These are phyloP conservation scores for Ganoderma lingzhi DNA, from an alignment of 1,284 basidiomycete genomes.

Conservation along the genomic window DNA sequence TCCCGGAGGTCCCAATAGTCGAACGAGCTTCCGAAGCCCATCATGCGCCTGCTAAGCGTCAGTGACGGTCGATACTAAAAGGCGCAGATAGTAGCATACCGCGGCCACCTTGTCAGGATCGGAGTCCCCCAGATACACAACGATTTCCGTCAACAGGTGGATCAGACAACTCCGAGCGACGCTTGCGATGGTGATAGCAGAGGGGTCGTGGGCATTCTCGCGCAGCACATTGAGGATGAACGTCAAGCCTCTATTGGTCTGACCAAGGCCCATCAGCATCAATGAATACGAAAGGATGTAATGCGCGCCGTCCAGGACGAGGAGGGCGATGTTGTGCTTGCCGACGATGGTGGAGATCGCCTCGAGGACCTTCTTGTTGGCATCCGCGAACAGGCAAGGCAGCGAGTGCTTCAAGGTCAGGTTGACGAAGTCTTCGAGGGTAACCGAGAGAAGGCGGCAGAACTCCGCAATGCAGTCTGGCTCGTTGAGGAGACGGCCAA, in stretches of 20 bases:
- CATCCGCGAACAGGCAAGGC: constrained; percentile 73
- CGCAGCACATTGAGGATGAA: constrained; percentile 69
- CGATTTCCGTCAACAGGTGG: constrained; percentile 76
- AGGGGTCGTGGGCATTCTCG: constrained; percentile 43
- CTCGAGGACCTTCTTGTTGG: constrained; percentile 56
- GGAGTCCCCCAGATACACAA: constrained; percentile 78
- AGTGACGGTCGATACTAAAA: constrained; percentile 5
- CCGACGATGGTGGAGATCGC: constrained; percentile 49
- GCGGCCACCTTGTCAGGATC: constrained; percentile 51
- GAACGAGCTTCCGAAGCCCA: constrained; percentile 70
- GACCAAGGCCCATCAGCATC: constrained; percentile 59
- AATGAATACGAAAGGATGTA: constrained; percentile 81
- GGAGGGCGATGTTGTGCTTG: constrained; percentile 52
- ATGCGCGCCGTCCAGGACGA: constrained; percentile 70
- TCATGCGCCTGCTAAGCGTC: constrained; percentile 55
- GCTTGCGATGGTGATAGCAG: constrained; percentile 56
- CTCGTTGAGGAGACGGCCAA: constrained; percentile 64
- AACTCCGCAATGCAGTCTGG: constrained; percentile 68
- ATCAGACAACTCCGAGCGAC: constrained; percentile 74
- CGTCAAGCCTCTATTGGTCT: constrained; percentile 63
- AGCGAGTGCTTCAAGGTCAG: constrained; percentile 73
- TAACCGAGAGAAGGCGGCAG: constrained; percentile 67
- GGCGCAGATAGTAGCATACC: constrained; percentile 45
- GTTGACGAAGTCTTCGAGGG: constrained; percentile 70
- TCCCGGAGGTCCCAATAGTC: constrained; percentile 39